These are phyloP conservation scores for Colletotrichum phormii DNA, from an alignment of 2,329 filamentous ascomycete genomes.

Conservation along the genomic window DNA sequence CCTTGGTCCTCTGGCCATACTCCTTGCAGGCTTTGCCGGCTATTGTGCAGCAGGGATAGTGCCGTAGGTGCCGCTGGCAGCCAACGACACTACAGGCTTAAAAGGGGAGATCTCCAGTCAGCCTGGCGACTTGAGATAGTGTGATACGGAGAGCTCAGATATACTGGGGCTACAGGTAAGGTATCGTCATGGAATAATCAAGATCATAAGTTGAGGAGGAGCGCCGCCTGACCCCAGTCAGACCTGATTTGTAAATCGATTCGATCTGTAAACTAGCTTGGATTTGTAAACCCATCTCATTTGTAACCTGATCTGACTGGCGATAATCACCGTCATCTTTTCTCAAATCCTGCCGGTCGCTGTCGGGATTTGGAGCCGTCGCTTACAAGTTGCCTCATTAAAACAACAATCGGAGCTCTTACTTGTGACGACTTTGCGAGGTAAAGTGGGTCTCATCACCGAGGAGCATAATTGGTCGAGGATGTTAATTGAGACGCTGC, in stretches of 20 bases:
- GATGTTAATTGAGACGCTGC: neutral
- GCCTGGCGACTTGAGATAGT: too few relatives aligned
- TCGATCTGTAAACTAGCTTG: too few relatives aligned
- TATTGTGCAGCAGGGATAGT: neutral
- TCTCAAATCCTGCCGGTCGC: neutral
- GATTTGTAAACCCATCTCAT: neutral
- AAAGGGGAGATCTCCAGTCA: neutral
- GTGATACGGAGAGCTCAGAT: neutral
- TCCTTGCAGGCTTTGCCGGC: conserved; percentile 36
- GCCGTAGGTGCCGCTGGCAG: neutral
- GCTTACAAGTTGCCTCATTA: neutral
- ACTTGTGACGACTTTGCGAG: too few relatives aligned
- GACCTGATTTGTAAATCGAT: neutral
- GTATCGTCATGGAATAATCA: neutral
- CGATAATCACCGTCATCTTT: neutral
- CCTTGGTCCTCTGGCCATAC: conserved; percentile 2
- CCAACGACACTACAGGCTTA: neutral
- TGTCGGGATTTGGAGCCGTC: conserved; percentile 12
- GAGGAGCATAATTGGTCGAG: neutral
- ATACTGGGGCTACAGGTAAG: neutral
- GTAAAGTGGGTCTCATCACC: too few relatives aligned
- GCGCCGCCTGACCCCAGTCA: neutral
- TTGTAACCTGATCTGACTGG: conserved; percentile 1
- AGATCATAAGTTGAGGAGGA: neutral
- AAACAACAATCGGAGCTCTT: neutral